phyloP scores from a whole-genome alignment of 352 stramenopile species.

The Phytophthora boehmeriae region DNA sequence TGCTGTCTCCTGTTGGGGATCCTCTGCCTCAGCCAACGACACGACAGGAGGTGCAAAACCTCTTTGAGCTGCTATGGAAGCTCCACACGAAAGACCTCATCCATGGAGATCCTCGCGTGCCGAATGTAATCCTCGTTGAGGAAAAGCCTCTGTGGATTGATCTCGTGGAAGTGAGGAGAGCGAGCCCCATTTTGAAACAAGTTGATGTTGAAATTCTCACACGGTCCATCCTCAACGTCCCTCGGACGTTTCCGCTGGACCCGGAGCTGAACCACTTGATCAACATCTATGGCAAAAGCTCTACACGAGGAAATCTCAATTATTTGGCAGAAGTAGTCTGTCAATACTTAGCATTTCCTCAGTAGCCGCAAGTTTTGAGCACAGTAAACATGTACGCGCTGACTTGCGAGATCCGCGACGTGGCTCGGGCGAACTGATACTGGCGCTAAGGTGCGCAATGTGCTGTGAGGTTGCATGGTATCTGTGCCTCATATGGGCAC shows the following conservation, averaged over 20 bases:
- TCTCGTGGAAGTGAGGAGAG: slow-evolving; percentile 34
- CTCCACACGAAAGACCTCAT: slow-evolving; percentile 29
- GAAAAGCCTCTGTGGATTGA: slow-evolving; percentile 40
- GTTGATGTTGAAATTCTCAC: slow-evolving; percentile 37
- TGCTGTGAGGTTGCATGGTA: too few relatives aligned
- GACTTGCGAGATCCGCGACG: slow-evolving; percentile 50
- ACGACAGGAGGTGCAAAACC: slow-evolving; percentile 28
- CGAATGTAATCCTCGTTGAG: slow-evolving; percentile 34
- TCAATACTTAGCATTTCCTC: slow-evolving; percentile 20
- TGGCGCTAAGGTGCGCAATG: too few relatives aligned
- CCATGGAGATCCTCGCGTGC: slow-evolving; percentile 40
- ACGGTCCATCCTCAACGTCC: slow-evolving; percentile 26
- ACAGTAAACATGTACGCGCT: slow-evolving; percentile 45
- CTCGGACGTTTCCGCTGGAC: slow-evolving; percentile 10
- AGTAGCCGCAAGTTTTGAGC: too few relatives aligned
- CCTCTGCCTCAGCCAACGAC: slow-evolving; percentile 34
- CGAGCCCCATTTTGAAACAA: slow-evolving; percentile 24
- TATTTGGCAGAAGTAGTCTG: slow-evolving; percentile 20
- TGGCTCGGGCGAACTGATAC: slow-evolving; percentile 34
- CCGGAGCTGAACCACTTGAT: slow-evolving; percentile 18
- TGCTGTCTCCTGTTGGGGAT: slow-evolving; percentile 37
- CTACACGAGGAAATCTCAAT: slow-evolving; percentile 32
- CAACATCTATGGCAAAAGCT: slow-evolving; percentile 22
- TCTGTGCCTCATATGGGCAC: too few relatives aligned
- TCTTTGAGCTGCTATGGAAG: slow-evolving; percentile 33